Conservation (phyloP, 148 eudicot genomes). For the Suaeda aralocaspica region DNA sequence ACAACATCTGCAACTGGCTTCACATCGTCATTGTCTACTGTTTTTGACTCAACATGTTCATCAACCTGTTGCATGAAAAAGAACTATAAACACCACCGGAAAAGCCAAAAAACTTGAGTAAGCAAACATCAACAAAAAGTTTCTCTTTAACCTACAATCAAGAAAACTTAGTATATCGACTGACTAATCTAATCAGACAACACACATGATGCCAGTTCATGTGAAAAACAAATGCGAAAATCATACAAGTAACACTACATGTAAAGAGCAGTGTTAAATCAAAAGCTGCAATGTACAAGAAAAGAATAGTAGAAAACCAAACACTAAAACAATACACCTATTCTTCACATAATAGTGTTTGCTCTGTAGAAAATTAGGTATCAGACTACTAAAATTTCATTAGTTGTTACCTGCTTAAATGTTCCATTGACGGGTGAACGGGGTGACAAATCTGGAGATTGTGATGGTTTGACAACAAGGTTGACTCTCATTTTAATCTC, state of each 20-base stretch:
- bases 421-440: constrained; percentile 44
- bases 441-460: constrained; percentile 50
- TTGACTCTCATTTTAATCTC: constrained; percentile 78
- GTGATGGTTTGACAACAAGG: constrained; percentile 51
- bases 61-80: constrained; percentile 21
- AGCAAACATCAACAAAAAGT: background rate
- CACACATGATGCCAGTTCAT: background rate
- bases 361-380: constrained; percentile 12
- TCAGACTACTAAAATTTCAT: constrained; percentile 25
- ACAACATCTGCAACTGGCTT: constrained; percentile 9
- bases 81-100: background rate
- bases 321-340: background rate
- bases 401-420: constrained; percentile 34
- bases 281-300: constrained; percentile 8
- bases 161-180: background rate
- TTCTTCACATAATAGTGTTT: background rate
- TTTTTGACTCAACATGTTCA: constrained; percentile 28
- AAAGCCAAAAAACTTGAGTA: too few species aligned
- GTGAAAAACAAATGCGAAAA: background rate
- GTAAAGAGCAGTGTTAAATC: background rate
- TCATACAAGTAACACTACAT: background rate
- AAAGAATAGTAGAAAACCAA: background rate
- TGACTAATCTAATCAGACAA: background rate
- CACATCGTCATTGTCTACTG: constrained; percentile 17
- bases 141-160: background rate